Conservation (phyloP, 1,284 basidiomycete genomes). For the Tilletia walkeri region DNA sequence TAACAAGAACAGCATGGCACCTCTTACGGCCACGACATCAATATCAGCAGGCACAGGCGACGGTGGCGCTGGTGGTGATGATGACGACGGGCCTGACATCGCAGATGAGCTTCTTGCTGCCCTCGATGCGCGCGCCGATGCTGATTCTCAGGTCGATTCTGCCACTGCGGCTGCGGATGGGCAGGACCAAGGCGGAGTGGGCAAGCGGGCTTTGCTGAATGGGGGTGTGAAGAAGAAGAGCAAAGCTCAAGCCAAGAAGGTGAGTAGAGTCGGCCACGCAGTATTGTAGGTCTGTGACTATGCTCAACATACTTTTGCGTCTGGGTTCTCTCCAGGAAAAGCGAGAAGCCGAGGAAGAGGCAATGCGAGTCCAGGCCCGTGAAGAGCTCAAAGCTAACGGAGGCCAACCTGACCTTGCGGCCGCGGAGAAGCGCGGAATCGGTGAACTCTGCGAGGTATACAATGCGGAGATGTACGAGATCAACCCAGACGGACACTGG, state of each 20-base stretch:
- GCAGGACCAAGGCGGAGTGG: not conserved
- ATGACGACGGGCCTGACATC: conserved; percentile 36
- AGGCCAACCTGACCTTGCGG: conserved; percentile 35
- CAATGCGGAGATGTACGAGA: conserved; percentile 60
- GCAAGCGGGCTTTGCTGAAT: not conserved
- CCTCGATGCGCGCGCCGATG: conserved; percentile 38
- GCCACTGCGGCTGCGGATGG: not conserved
- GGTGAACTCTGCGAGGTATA: conserved; percentile 36
- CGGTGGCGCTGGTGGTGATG: not conserved
- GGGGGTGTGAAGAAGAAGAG: conserved; percentile 29
- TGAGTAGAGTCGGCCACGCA: not conserved
- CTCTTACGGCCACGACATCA: not conserved
- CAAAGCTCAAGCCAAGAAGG: conserved; percentile 35
- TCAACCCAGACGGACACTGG: conserved; percentile 91
- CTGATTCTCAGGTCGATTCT: conserved; percentile 19
- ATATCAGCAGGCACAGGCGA: not conserved
- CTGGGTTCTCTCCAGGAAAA: conserved; percentile 26
- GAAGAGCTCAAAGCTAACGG: conserved; percentile 40
- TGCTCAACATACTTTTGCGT: too few relatives aligned
- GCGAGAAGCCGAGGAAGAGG: conserved; percentile 40
- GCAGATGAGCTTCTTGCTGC: conserved; percentile 44
- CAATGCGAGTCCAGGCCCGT: conserved; percentile 35
- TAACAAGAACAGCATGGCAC: not conserved
- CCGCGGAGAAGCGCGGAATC: conserved; percentile 39
- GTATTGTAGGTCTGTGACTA: too few relatives aligned